These are phyloP conservation scores for Tolypocladium nubicola DNA, from an alignment of 2,329 filamentous ascomycete species.

Conservation along the genomic window DNA sequence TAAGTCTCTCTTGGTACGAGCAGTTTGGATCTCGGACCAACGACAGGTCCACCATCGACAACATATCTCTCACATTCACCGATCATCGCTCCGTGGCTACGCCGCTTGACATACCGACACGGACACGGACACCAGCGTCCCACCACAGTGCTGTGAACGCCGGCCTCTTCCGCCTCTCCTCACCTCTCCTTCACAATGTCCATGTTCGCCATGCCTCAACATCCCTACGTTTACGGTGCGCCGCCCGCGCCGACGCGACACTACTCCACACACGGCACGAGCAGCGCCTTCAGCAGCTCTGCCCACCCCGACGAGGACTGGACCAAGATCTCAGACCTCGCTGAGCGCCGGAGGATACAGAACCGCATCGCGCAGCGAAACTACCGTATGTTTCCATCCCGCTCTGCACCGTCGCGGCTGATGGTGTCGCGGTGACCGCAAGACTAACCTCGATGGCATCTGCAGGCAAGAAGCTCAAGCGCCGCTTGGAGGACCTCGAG, in stretches of 20 bases:
- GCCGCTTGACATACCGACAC: background rate
- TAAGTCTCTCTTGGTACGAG: background rate
- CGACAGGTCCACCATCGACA: background rate
- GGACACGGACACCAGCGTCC: background rate
- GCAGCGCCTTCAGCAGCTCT: slow-evolving; percentile 88
- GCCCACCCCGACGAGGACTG: slow-evolving; percentile 96
- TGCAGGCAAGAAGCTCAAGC: slow-evolving; percentile 85
- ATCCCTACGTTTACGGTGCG: slow-evolving; percentile 20
- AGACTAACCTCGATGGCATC: background rate
- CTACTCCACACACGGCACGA: slow-evolving; percentile 65
- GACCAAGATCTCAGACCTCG: slow-evolving; percentile 97
- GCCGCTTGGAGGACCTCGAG: slow-evolving; percentile 76
- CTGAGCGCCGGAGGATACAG: slow-evolving; percentile 87
- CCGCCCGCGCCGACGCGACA: slow-evolving; percentile 43
- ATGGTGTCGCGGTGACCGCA: background rate
- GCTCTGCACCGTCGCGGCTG: too few relatives aligned
- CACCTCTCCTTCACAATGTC: slow-evolving; percentile 17
- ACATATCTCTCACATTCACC: background rate
- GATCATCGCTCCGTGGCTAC: background rate
- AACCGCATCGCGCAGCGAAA: slow-evolving; percentile 97
- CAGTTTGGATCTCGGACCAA: background rate
- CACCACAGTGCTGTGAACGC: background rate
- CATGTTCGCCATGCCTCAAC: slow-evolving; percentile 24
- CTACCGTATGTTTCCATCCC: slow-evolving; percentile 58
- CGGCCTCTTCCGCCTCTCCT: background rate